Evolutionary conservation across 305 asterid genomes (phyloP), one percentile per base, ranked within the genome.

Genomic region (Solanum chacoense): DNA sequence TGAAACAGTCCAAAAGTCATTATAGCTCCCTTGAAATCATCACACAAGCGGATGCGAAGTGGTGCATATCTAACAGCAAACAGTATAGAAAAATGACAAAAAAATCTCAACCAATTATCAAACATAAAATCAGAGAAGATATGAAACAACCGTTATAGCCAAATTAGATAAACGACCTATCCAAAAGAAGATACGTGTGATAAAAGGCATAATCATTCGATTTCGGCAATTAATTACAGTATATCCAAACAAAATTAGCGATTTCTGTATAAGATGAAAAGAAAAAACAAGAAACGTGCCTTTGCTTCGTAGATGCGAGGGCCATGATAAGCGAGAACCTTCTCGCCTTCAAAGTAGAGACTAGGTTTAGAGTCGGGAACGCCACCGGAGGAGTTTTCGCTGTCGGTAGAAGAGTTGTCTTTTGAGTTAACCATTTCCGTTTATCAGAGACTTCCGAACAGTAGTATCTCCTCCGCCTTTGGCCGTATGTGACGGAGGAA

Each of bases 281-380:
- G 40, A 18, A 8, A 73, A 73, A 73, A 32, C 24, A 73, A 73
- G 78, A 89, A 79, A 88, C 89, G 86, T 94, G 91, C 99, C 96
- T 95, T 96, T 84, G 99, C 98, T 90, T 95, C 96, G 93, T 95
- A 95, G 91, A 95, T 94, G 90, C 94, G 95, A 88, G 99, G 96
- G 28, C 98, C 97, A 85, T 95, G 98, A 89, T 89, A 95, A 26
- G 98, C 99, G 11, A 96, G 96, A 91, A 96, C 98, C 89, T 93
- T 96, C 91, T 96, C 99, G 65, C 98, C 98, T 76, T 92, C 96
- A 31, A 94, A 89, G 92, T 93, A 95, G 13, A 92, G 87, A 85
- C 93, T 85, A 20, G 96, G 93, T 55, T 90, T 91, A 36, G 93
- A 81, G 24, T 93, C 95, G 77, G 95, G 93, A 42, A 91, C 94